These are phyloP conservation scores for Phytophthora ramorum DNA, from an alignment of 352 stramenopile genomes.

Conservation along the genomic window DNA sequence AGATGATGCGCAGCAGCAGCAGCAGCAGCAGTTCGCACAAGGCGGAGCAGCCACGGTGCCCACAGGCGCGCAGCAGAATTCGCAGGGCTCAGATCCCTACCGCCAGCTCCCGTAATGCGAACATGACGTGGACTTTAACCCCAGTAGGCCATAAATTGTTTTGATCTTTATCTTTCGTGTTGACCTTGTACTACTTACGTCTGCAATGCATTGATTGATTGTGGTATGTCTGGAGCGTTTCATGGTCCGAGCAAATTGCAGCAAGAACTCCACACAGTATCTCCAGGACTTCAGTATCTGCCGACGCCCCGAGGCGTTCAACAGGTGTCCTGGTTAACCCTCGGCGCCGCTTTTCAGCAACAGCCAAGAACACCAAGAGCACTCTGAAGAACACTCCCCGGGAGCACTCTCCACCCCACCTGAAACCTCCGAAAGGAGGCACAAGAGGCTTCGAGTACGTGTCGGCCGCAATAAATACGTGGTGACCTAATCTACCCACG, in stretches of 20 bases:
- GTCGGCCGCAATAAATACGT: conserved; percentile 12
- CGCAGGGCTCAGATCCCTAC: conserved; percentile 26
- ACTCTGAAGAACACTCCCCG: conserved; percentile 12
- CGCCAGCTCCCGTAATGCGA: conserved; percentile 31
- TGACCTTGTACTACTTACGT: no score
- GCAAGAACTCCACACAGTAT: conserved; percentile 82
- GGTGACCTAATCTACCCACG: not conserved
- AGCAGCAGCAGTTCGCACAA: conserved; percentile 36
- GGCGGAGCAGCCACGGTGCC: conserved; percentile 6
- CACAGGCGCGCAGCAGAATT: conserved; percentile 13
- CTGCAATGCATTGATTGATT: conserved; percentile 11
- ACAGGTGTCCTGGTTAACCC: conserved; percentile 6
- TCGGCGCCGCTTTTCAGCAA: conserved; percentile 43
- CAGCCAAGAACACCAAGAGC: conserved; percentile 16
- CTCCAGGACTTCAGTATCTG: conserved; percentile 57
- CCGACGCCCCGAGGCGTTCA: conserved; percentile 36
- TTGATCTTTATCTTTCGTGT: no score
- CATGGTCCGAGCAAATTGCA: conserved; percentile 80
- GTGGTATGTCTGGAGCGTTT: conserved; percentile 68
- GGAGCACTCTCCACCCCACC: conserved; percentile 39
- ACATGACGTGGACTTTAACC: conserved; percentile 3
- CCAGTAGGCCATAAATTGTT: no score
- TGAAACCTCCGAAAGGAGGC: conserved; percentile 13
- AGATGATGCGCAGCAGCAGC: conserved; percentile 32
- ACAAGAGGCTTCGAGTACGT: conserved; percentile 29